Evolutionary conservation across 2,329 filamentous ascomycete species (phyloP).

Genomic region (Tothia fuscella): DNA sequence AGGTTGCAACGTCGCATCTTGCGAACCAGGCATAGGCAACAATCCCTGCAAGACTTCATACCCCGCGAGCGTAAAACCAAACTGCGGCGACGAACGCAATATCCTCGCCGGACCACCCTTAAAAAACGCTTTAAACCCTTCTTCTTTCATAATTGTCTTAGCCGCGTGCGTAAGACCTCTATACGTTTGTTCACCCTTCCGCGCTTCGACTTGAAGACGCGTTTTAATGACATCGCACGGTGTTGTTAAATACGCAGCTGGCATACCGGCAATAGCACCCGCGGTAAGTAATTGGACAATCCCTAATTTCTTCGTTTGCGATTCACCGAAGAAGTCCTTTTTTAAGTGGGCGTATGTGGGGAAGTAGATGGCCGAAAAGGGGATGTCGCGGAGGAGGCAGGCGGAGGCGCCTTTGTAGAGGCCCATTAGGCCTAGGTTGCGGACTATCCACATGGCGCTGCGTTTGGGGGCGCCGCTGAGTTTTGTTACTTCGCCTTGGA

Average conservation of each 20-base stretch:
- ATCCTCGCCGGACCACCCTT: constrained; percentile 96
- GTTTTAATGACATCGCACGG: constrained; percentile 99
- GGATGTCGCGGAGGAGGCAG: constrained; percentile 84
- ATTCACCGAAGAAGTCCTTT: constrained; percentile 86
- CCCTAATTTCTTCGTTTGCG: constrained; percentile 73
- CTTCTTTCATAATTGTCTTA: constrained; percentile 70
- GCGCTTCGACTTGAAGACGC: constrained; percentile 88
- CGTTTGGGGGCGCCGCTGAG: constrained; percentile 71
- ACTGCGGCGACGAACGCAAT: constrained; percentile 87
- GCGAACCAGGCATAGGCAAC: constrained; percentile 62
- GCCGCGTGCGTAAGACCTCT: constrained; percentile 79
- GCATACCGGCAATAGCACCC: constrained; percentile 64
- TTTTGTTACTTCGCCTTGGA: constrained; percentile 93
- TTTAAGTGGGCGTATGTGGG: constrained; percentile 93
- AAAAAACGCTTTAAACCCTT: constrained; percentile 95
- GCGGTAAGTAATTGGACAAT: constrained; percentile 84
- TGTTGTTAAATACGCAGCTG: constrained; percentile 71
- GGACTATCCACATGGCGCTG: constrained; percentile 95
- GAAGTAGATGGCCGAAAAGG: constrained; percentile 99
- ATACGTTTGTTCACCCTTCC: constrained; percentile 86
- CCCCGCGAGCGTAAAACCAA: constrained; percentile 90
- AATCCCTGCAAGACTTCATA: constrained; percentile 82
- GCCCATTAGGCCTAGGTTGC: constrained; percentile 84
- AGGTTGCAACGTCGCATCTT: constrained; percentile 37
- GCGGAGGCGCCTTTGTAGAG: constrained; percentile 95